Percentiles rank a stretch among this genome's conserved stretches.
phyloP scores from a whole-genome alignment of 1,284 basidiomycete species.

The Tausonia pullulans region DNA sequence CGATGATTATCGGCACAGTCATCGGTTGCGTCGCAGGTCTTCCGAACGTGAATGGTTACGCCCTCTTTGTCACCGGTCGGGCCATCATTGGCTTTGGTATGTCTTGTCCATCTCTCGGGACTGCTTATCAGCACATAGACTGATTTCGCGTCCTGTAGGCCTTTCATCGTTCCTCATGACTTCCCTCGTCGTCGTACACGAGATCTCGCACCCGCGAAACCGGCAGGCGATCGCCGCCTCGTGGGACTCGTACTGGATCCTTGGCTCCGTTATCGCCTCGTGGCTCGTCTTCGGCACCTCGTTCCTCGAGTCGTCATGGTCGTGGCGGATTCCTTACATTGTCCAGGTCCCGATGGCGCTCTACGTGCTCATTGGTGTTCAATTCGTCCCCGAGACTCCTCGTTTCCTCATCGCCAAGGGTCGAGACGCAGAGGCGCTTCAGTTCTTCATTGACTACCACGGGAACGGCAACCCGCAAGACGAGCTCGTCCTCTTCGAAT shows the following conservation, averaged over 20 bases:
- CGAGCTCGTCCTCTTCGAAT: slow-evolving; percentile 64
- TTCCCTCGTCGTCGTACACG: slow-evolving; percentile 34
- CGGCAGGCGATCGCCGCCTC: slow-evolving; percentile 28
- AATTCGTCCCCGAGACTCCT: slow-evolving; percentile 36
- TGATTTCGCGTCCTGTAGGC: slow-evolving; percentile 11
- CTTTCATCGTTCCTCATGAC: slow-evolving; percentile 38
- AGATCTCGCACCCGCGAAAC: slow-evolving; percentile 34
- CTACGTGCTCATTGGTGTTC: slow-evolving; percentile 33
- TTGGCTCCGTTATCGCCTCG: slow-evolving; percentile 26
- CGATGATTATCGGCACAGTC: slow-evolving; percentile 30
- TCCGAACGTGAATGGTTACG: slow-evolving; percentile 29
- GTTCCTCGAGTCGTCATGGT: slow-evolving; percentile 23
- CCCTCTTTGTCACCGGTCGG: slow-evolving; percentile 31
- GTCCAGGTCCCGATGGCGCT: slow-evolving; percentile 32
- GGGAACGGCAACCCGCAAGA: slow-evolving; percentile 53
- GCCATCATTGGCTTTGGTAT: slow-evolving; percentile 32
- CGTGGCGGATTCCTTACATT: slow-evolving; percentile 34
- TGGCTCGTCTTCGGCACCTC: slow-evolving; percentile 29
- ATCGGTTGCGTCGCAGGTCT: slow-evolving; percentile 33
- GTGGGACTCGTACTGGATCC: slow-evolving; percentile 35
- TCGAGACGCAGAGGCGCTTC: slow-evolving; percentile 53
- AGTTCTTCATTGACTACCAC: slow-evolving; percentile 67
- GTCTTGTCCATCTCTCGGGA: not conserved
- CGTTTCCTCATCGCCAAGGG: slow-evolving; percentile 31
- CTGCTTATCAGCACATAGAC: not conserved